Base-by-base conservation (phyloP, 2,329 filamentous ascomycete genomes). In the Colletotrichum magnum region DNA sequence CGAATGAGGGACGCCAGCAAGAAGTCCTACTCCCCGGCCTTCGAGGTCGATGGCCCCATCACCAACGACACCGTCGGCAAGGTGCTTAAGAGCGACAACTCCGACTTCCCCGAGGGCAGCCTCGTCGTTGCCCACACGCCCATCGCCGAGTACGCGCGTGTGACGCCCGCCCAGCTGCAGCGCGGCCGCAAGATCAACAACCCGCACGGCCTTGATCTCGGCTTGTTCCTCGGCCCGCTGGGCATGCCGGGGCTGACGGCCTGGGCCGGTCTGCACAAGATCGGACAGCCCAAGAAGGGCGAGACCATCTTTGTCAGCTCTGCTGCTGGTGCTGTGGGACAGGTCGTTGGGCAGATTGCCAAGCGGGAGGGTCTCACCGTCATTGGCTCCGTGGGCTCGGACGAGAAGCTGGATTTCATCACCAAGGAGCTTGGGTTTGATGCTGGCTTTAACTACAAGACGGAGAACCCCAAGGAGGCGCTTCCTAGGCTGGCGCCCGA, bases 401-500 rank as follows among this genome's bases (percentile, higher is more conserved):
- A 95, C 75, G 90, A 92, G 76, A 97, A 97, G 84, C 84, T 94
- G 26, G 88, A 92, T 16, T 96, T 90, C 78, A 79, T 88, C 57
- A 77, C 73, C 50, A 80, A 84, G 64, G 82, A 86, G 74, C 81
- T 88, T 0, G 86, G 85, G 1, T 88, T 85, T 71, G 85, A 88
- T 62, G 81, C 73, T 6, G 94, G 90, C 3, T 96, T 95, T 83
- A 96, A 97, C 85, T 97, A 97, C 86, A 95, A 96, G 87, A 94
- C 89, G 72, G 93, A 96, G 83, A 88, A 87, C 73, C 87, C 93
- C 0, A 77, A 80, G 0, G 90, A 91, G 9, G 93, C 93, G 0
- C 85, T 97, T 58, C 80, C 84, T 69, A 86, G 92, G 63, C 85
- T 96, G n/a, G 92, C 92, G 0, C 93, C 93, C 0, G 80, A 94